Evolutionary conservation across 306 rosid genomes (phyloP), one percentile per base, ranked within the genome.

Genomic region (Pueraria montana): DNA sequence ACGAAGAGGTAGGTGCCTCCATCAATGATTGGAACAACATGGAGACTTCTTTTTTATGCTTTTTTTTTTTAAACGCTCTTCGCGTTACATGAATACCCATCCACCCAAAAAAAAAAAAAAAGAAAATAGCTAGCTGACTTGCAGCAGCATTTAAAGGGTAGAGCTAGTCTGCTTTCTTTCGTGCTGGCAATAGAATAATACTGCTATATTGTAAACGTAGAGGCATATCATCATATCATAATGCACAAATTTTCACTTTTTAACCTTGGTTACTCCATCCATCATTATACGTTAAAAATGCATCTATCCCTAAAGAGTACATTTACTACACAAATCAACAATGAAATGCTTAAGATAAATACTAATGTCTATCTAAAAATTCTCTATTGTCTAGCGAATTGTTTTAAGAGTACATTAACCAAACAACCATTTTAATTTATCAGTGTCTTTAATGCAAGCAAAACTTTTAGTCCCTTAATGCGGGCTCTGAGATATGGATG

Each of bases 21-120:
- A 62, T 36, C 80, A 49, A 81, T 74, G 43, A 64, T 74, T 74
- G 69, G 65, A 74, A 65, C 55, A 52, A 50, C 18, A 38, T 34
- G 67, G 56, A 63, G 67, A 48, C 59, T 74, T 82, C 11, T 55
- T 1, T 40, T 27, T 11, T 4, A 34, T 34, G 40, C 1, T 4
- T 34, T 4, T 34, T 34, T 34, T 34, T 27, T 27, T 27, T 3
- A 34, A 34, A 5, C 40, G 8, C 40, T 7, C 40, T 34, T 34
- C 8, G 40, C 8, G 40, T 34, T 34, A 34, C 40, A 34, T 34
- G 11, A 42, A 8, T 42, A 42, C 2, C 46, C 12, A 42, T 8
- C 46, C 46, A 8, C 46, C 46, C 42, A 27, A 6, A 6, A 0
- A 5, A 34, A 34, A 34, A 4, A 34, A 34, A 34, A 5, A 34